Conservation (phyloP, 2,329 filamentous ascomycete species). For the Pseudogymnoascus sp. region DNA sequence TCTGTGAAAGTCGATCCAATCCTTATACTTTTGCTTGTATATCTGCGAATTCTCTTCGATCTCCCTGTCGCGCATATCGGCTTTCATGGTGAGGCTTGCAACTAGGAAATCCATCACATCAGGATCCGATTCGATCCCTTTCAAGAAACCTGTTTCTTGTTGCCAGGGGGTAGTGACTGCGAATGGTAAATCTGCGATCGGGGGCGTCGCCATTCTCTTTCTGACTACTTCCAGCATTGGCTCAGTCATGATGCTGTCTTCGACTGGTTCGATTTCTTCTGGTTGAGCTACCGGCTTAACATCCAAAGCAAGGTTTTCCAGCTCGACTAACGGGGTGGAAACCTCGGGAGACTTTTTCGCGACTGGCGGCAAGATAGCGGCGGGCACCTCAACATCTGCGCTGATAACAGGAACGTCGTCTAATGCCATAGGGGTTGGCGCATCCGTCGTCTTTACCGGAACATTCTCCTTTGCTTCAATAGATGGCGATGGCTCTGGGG, state of each 20-base stretch:
- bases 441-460: not conserved
- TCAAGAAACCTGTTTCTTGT: conserved; percentile 24
- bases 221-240: conserved; percentile 22
- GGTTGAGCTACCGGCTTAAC: not conserved
- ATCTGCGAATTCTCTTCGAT: conserved; percentile 23
- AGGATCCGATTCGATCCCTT: conserved; percentile 20
- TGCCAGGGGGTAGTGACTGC: conserved; percentile 22
- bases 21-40: conserved; percentile 23
- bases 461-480: not conserved
- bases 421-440: not conserved
- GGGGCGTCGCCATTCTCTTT: conserved; percentile 29
- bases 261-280: not conserved
- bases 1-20: conserved; percentile 24
- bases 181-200: conserved; percentile 24
- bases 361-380: not conserved
- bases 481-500: not conserved
- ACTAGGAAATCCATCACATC: conserved; percentile 14
- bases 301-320: conserved; percentile 2
- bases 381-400: not conserved
- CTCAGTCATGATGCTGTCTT: conserved; percentile 7
- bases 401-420: not conserved
- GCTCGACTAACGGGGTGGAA: not conserved
- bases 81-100: conserved; percentile 2
- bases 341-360: not conserved
- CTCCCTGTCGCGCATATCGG: conserved; percentile 18